Base-by-base conservation (phyloP, 495 filamentous ascomycete genomes). In the Podospora pseudoanserina region DNA sequence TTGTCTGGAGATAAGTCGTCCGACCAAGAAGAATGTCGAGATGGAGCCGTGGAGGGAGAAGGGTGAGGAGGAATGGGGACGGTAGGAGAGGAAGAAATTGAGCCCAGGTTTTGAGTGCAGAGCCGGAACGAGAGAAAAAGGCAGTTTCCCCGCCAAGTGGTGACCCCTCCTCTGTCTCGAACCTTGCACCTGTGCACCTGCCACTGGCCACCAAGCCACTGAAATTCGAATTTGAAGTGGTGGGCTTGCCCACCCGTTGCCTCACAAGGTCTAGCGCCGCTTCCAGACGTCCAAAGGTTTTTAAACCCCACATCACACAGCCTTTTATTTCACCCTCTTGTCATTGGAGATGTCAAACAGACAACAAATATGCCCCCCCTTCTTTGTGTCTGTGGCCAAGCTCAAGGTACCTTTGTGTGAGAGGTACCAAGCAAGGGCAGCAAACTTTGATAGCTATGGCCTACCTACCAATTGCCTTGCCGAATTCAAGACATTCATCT, bases 41-140 rank as follows among this genome's bases (percentile, higher is more conserved):
- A 49, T 49, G 39, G 39, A 49, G 39, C 39, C 39, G 39, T 49
- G 39, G 71, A 70, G 67, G 57, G 61, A 61, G 70, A 65, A 71
- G 63, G 64, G 64, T 70, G 65, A 62, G 18, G 9, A 30, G 7
- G 30, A n/a, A 58, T 5, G 65, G 66, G 72, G 68, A 65, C 64
- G 70, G 70, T 68, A 69, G 67, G 68, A 67, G 65, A 60, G 68
- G 68, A 69, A 70, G 73, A 67, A 73, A 77, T 63, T 63, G 27
- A 73, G 60, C 73, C 67, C 70, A 69, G 73, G 73, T 73, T 73
- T 75, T 71, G 68, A 71, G 63, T 57, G 26, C 49, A 28, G 27
- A 66, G 65, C 30, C 58, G 66, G 65, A 64, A 64, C 60, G 64
- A 70, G 61, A 63, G 67, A 72, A 73, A 72, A 70, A 62, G 63